A percentile compares a stretch with the other conserved stretches of the same genome.
These are phyloP conservation scores for Enteropsectra breve DNA, from an alignment of 371 early-diverging fungal genomes.

Conservation along the genomic window DNA sequence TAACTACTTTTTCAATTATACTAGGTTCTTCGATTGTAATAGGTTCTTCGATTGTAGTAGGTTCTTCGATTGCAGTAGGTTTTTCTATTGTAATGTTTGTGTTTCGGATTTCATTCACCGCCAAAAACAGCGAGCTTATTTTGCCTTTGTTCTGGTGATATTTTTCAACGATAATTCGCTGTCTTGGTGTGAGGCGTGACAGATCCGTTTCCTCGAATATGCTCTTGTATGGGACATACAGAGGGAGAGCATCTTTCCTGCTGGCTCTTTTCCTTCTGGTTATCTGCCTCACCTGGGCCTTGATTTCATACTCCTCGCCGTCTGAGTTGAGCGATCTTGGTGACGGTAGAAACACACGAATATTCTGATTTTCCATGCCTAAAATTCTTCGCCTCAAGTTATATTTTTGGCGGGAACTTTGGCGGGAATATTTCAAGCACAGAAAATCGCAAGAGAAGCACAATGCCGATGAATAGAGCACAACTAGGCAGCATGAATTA, in stretches of 20 bases:
- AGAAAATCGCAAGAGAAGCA: background rate
- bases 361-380: constrained; percentile 1
- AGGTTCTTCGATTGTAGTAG: background rate
- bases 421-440: background rate
- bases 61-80: background rate
- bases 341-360: constrained; percentile 6
- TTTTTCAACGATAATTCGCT: constrained; percentile 8
- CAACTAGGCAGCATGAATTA: background rate
- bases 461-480: background rate
- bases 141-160: constrained; percentile 1
- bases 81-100: background rate
- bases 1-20: background rate
- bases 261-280: background rate
- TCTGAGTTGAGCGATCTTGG: constrained; percentile 3
- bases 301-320: background rate
- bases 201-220: constrained; percentile 19
- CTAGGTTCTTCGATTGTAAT: background rate
- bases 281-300: background rate
- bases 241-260: constrained; percentile 5
- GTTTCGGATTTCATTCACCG: constrained; percentile 4
- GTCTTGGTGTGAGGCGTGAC: constrained; percentile 18
- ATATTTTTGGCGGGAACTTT: background rate
- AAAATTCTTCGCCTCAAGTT: background rate
- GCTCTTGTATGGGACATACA: constrained; percentile 8
- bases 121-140: constrained; percentile 10